Evolutionary conservation across 495 filamentous ascomycete species (phyloP), one percentile per base, ranked within the genome.

Genomic region (Ramalina intermedia): DNA sequence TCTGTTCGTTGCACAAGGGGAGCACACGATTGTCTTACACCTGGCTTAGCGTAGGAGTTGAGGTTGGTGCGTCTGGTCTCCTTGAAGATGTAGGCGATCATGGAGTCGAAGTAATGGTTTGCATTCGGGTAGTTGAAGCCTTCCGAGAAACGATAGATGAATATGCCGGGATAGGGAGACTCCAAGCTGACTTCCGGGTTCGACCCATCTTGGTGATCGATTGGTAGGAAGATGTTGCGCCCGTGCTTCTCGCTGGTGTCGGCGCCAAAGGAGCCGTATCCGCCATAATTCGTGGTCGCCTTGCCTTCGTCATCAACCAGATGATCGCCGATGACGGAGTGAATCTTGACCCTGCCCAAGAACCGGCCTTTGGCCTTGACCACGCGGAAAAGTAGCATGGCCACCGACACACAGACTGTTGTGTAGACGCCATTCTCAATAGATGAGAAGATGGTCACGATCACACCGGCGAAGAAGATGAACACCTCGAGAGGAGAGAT

Each of bases 101-200:
- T 74, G 54, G 80, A 69, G 59, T 96, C 89, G 27, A 94, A 78
- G 61, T 94, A 93, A 65, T 91, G 85, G 60, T 84, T 84, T 27
- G 87, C 87, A 57, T 94, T 98, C 51, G 89, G 86, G 57, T 96
- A 98, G 69, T 91, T 89, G 72, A 93, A 95, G 35, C 89, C 88
- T 69, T 98, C 91, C 4, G 87, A 81, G 67, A 98, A 96, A 37
- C 91, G 79, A 68, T 95, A 98, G 62, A 98, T 95, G 70, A 96
- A 96, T 57, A 98, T 79, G 50, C 91, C 91, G 0, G 91, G 89
- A 59, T 88, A 88, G 6, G 91, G 91, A 52, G 75, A 79, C 49
- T 82, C 68, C 8, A 94, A 68, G 3, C 85, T 75, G 48, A 98
- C 70, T 17, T 83, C 72, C 2, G 93, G 91, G 62, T 98, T 98